Evolutionary conservation across 1,284 basidiomycete species (phyloP).

Genomic region (Dichomitus squalens): DNA sequence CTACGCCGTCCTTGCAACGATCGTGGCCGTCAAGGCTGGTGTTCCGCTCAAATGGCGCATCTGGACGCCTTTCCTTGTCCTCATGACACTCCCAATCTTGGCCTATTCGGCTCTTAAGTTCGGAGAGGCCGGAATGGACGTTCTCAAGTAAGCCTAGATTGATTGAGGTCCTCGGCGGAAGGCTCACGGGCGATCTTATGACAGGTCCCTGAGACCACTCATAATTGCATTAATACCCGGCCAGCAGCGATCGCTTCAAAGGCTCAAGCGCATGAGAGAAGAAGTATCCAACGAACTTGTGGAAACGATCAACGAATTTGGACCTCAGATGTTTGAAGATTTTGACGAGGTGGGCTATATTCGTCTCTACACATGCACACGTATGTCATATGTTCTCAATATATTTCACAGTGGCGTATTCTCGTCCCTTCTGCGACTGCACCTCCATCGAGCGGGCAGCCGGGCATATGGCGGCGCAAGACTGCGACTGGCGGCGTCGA

Average conservation of each 20-base stretch:
- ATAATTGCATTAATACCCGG: slow-evolving; percentile 91
- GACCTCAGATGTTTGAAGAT: slow-evolving; percentile 86
- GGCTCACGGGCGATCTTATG: slow-evolving; percentile 10
- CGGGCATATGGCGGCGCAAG: slow-evolving; percentile 75
- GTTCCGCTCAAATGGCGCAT: slow-evolving; percentile 67
- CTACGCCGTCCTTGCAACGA: slow-evolving; percentile 83
- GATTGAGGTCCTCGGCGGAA: slow-evolving; percentile 28
- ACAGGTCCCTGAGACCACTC: slow-evolving; percentile 88
- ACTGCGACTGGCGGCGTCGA: slow-evolving; percentile 76
- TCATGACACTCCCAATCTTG: slow-evolving; percentile 83
- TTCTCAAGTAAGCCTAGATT: slow-evolving; percentile 82
- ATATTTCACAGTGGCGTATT: slow-evolving; percentile 66
- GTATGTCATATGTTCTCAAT: not conserved
- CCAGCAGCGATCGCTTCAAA: slow-evolving; percentile 84
- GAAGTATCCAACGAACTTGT: slow-evolving; percentile 87
- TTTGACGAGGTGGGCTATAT: slow-evolving; percentile 71
- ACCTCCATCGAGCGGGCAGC: slow-evolving; percentile 71
- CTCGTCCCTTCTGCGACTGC: slow-evolving; percentile 82
- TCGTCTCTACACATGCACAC: not conserved
- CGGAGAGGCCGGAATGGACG: slow-evolving; percentile 98
- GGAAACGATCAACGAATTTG: slow-evolving; percentile 88
- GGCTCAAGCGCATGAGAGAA: slow-evolving; percentile 79
- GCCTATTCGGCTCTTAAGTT: slow-evolving; percentile 97
- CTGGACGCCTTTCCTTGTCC: slow-evolving; percentile 81
- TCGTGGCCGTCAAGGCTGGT: slow-evolving; percentile 73